Base-by-base conservation (phyloP, 306 rosid species). In the Carpinus fangiana region DNA sequence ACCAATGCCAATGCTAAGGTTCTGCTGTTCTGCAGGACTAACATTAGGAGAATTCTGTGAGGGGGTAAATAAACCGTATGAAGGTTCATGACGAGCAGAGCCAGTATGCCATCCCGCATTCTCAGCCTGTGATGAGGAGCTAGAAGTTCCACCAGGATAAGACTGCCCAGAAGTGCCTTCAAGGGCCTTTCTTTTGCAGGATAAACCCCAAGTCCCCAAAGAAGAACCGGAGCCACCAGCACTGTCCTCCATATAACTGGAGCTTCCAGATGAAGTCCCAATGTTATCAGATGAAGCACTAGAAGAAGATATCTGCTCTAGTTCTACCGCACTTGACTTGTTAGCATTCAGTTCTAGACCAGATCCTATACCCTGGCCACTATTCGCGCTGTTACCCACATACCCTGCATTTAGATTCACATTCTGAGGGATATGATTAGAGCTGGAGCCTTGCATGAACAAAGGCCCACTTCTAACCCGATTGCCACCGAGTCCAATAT, bases 101-200 rank as follows among this genome's bases (percentile, higher is more conserved):
- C 67, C 74, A 28, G 84, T 45, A 74, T 84, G 80, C 96, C 88
- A 85, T 38, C 69, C 77, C 73, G 78, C 76, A 81, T 77, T 84
- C 81, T 84, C 96, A 73, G 87, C 68, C 80, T 87, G 91, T 20
- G 80, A 69, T 70, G 78, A 77, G 48, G 91, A 84, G 87, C 87
- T 88, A 54, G 94, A 93, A 79, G 90, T 88, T 82, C 84, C 93
- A 65, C 88, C 89, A 17, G 85, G 62, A 76, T 85, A 84, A 46
- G 88, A 81, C 76, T 89, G 93, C 64, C 84, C 79, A 76, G 98
- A 87, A 80, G 88, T 88, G 75, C 88, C 92, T 86, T 93, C 96
- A 81, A 91, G 83, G 65, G 94, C 79, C 86, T 91, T 93, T 75
- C 98, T 85, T 88, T 93, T 93, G 89, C 98, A 89, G 53, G 93